phyloP scores from a whole-genome alignment of 352 stramenopile genomes.

The Globisporangium emineosum region DNA sequence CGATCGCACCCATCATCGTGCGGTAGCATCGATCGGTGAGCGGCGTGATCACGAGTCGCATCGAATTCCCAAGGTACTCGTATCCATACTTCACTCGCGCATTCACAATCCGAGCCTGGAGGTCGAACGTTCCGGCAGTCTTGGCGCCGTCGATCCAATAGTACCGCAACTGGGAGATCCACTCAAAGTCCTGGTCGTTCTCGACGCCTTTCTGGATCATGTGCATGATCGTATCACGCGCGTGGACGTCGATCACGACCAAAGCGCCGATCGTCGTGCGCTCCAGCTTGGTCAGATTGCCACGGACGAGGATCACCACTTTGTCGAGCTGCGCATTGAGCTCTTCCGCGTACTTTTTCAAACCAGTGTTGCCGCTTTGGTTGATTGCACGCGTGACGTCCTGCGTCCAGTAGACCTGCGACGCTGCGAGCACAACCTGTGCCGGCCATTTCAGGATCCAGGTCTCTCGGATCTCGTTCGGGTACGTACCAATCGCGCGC shows the following conservation, averaged over 20 bases:
- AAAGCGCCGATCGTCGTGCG: constrained; percentile 91
- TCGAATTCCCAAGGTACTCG: constrained; percentile 93
- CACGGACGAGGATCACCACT: constrained; percentile 91
- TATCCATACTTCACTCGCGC: constrained; percentile 86
- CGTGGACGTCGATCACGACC: constrained; percentile 92
- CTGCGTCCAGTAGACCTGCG: constrained; percentile 93
- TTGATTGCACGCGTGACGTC: constrained; percentile 89
- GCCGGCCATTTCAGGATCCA: constrained; percentile 95
- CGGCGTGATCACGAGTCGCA: constrained; percentile 93
- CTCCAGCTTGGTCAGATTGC: constrained; percentile 89
- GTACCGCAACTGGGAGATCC: constrained; percentile 92
- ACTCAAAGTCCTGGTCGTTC: constrained; percentile 91
- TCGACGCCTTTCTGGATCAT: constrained; percentile 91
- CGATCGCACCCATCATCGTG: constrained; percentile 93
- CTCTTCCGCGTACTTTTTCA: constrained; percentile 76
- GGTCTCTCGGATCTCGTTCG: constrained; percentile 59
- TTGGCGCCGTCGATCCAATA: constrained; percentile 87
- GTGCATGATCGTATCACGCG: constrained; percentile 88
- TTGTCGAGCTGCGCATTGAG: constrained; percentile 88
- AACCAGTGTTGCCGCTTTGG: constrained; percentile 52
- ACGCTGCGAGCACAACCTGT: constrained; percentile 91
- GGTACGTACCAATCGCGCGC: constrained; percentile 85
- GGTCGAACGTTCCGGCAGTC: constrained; percentile 42
- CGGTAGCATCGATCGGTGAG: constrained; percentile 94
- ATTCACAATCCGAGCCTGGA: constrained; percentile 89